Percentiles rank a stretch among this genome's conserved stretches.
phyloP scores from a whole-genome alignment of 345 rosid species.

The Gossypium thurberi region DNA sequence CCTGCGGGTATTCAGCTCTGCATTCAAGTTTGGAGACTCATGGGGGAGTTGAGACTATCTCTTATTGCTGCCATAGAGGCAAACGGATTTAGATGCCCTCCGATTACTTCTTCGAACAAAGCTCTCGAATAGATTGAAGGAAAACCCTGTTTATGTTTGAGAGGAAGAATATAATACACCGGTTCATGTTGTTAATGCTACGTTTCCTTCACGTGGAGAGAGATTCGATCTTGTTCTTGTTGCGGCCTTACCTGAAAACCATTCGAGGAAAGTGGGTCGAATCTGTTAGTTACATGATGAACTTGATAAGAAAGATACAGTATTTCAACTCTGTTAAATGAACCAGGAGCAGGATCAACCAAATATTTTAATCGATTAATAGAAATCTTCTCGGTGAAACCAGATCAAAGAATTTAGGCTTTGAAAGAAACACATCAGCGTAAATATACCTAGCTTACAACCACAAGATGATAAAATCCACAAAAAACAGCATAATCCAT shows the following conservation, averaged over 20 bases:
- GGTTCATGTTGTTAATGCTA: slow-evolving; percentile 20
- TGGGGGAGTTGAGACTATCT: not conserved
- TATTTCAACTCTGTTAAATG: not conserved
- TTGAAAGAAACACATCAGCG: not conserved
- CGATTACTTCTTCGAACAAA: not conserved
- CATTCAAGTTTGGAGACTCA: not conserved
- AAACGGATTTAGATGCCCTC: not conserved
- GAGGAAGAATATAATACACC: not conserved
- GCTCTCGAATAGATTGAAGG: not conserved
- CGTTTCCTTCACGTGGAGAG: slow-evolving; percentile 16
- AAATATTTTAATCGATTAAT: not conserved
- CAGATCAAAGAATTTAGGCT: not conserved
- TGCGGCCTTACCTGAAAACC: slow-evolving; percentile 24
- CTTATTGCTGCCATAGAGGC: not conserved
- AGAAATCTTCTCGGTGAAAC: not conserved
- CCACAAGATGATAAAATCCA: not conserved
- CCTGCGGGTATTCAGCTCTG: not conserved
- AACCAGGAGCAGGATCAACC: not conserved
- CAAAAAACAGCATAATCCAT: not conserved
- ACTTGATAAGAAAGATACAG: not conserved
- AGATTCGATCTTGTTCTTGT: slow-evolving; percentile 16
- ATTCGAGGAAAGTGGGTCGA: slow-evolving; percentile 9
- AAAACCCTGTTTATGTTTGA: not conserved
- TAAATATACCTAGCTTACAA: not conserved
- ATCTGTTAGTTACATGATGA: not conserved